These are phyloP conservation scores for Scleroderma bovista DNA, from an alignment of 768 basidiomycete genomes.

Conservation along the genomic window DNA sequence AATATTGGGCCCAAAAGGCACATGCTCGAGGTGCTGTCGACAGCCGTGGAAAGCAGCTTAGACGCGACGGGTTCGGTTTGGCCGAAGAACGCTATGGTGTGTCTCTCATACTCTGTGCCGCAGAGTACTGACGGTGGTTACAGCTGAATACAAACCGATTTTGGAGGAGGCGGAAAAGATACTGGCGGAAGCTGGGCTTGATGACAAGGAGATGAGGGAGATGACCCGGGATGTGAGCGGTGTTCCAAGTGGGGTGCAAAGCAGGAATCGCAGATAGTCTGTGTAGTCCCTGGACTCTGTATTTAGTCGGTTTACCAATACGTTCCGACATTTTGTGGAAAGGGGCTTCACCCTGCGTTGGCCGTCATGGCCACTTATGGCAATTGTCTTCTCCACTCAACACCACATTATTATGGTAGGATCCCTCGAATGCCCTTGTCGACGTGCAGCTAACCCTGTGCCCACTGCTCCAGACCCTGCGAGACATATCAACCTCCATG, in stretches of 20 bases:
- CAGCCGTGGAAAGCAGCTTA: slow-evolving; percentile 70
- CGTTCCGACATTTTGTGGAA: no score
- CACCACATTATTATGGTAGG: background rate
- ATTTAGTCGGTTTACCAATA: no score
- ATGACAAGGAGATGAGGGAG: slow-evolving; percentile 70
- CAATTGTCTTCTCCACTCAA: slow-evolving; percentile 1
- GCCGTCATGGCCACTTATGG: no score
- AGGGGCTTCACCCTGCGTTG: no score
- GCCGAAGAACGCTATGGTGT: slow-evolving; percentile 70
- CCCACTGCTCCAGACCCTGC: slow-evolving; percentile 9
- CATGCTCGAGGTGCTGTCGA: slow-evolving; percentile 40
- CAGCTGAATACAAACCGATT: slow-evolving; percentile 78
- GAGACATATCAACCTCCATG: slow-evolving; percentile 9
- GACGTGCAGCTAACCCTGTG: slow-evolving; percentile 7
- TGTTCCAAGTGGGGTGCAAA: slow-evolving; percentile 38
- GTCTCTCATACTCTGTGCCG: slow-evolving; percentile 15
- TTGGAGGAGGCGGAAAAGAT: slow-evolving; percentile 81
- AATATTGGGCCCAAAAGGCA: slow-evolving; percentile 78
- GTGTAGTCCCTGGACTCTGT: background rate
- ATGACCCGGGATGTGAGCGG: slow-evolving; percentile 42
- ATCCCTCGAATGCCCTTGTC: background rate
- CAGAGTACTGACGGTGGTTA: background rate
- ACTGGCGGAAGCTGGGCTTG: slow-evolving; percentile 75
- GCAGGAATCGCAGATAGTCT: slow-evolving; percentile 44
- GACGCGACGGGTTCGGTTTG: slow-evolving; percentile 71